These are phyloP conservation scores for Mytilinidion resinicola DNA, from an alignment of 495 filamentous ascomycete genomes.

Conservation along the genomic window DNA sequence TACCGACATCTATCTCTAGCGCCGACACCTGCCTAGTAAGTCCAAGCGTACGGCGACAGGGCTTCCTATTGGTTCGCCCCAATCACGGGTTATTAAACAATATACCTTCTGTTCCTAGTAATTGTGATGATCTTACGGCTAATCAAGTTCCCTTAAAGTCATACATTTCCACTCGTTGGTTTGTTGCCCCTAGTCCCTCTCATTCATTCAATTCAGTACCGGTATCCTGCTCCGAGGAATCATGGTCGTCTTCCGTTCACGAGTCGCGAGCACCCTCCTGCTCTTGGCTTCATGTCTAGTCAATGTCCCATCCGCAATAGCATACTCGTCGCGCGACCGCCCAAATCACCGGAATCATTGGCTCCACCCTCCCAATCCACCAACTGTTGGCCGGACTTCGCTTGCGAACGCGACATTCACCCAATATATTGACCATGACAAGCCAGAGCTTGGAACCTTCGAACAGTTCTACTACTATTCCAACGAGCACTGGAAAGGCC, in stretches of 20 bases:
- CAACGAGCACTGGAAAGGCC: slow-evolving; percentile 45
- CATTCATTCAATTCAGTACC: not conserved
- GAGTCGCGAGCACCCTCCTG: not conserved
- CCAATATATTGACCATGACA: slow-evolving; percentile 50
- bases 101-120: too few species aligned
- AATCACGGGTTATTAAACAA: too few species aligned
- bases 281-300: not conserved
- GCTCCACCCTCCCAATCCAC: not conserved
- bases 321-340: not conserved
- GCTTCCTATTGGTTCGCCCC: too few species aligned
- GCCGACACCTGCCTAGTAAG: too few species aligned
- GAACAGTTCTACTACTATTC: slow-evolving; percentile 49
- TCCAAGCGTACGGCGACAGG: too few species aligned
- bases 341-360: not conserved
- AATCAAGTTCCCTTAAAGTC: too few species aligned
- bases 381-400: not conserved
- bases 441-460: slow-evolving; percentile 50
- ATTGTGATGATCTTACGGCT: too few species aligned
- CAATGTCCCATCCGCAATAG: not conserved
- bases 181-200: not conserved
- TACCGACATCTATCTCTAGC: too few species aligned
- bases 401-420: slow-evolving; percentile 37
- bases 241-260: not conserved
- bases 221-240: not conserved
- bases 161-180: not conserved